phyloP scores from a whole-genome alignment of 2,329 filamentous ascomycete species.

The Fusarium phyllophilum region DNA sequence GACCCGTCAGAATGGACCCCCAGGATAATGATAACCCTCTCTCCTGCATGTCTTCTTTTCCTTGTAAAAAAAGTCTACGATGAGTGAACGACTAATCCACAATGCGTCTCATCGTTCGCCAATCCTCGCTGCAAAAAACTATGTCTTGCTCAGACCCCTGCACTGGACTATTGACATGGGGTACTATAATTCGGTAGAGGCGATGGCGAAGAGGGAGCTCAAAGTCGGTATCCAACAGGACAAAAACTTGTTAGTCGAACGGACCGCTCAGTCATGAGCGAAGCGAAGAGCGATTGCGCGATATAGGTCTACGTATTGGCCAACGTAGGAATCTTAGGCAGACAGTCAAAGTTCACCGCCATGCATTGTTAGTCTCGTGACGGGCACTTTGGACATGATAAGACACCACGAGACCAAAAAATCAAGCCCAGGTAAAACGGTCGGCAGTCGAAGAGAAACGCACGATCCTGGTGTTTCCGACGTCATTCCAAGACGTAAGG shows the following conservation, averaged over 20 bases:
- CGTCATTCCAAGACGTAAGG: constrained; percentile 33
- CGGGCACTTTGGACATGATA: constrained; percentile 4
- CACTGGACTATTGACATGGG: constrained; percentile 35
- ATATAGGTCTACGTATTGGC: constrained; percentile 20
- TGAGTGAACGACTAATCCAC: constrained; percentile 27
- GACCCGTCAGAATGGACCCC: constrained; percentile 28
- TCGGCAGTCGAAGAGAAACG: constrained; percentile 21
- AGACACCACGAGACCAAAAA: constrained; percentile 32
- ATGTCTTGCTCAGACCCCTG: constrained; percentile 22
- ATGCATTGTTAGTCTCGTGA: constrained; percentile 28
- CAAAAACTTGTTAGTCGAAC: constrained; percentile 21
- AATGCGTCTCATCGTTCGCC: constrained; percentile 38
- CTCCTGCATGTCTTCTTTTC: constrained; percentile 38
- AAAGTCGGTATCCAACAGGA: neutral
- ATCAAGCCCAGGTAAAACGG: constrained; percentile 26
- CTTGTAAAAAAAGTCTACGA: constrained; percentile 13
- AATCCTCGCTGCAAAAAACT: constrained; percentile 32
- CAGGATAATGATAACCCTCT: constrained; percentile 24
- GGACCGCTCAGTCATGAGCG: neutral
- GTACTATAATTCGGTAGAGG: constrained; percentile 33
- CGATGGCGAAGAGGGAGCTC: constrained; percentile 4
- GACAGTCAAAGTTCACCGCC: constrained; percentile 30
- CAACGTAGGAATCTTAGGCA: neutral
- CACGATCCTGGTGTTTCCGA: constrained; percentile 17
- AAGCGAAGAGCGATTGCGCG: constrained; percentile 14